Percentiles rank a stretch among this genome's conserved stretches.
Evolutionary conservation across 495 filamentous ascomycete species (phyloP).

Genomic region (Monascus purpureus): DNA sequence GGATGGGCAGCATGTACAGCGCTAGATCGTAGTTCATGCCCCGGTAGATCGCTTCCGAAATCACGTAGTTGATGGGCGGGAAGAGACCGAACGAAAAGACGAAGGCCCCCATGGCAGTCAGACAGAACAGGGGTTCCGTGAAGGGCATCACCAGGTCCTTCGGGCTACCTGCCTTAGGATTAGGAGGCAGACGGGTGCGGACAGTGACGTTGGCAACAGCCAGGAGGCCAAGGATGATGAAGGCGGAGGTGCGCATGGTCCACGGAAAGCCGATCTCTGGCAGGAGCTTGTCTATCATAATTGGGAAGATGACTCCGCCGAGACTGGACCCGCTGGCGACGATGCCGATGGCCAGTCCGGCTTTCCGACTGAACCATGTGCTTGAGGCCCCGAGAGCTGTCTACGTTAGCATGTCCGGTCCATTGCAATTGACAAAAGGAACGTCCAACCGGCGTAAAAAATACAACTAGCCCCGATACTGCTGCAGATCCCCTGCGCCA

Average conservation of each 20-base stretch:
- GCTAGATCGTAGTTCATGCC: constrained; percentile 47
- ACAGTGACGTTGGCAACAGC: constrained; percentile 49
- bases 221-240: constrained; percentile 53
- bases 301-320: constrained; percentile 37
- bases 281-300: constrained; percentile 55
- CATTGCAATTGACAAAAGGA: constrained; percentile 41
- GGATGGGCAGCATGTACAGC: constrained; percentile 53
- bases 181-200: constrained; percentile 47
- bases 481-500: constrained; percentile 24
- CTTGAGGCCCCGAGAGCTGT: too few species aligned
- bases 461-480: constrained; percentile 42
- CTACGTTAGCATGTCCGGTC: too few species aligned
- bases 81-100: constrained; percentile 62
- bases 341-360: constrained; percentile 56
- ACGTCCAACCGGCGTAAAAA: too few species aligned
- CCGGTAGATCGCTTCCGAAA: constrained; percentile 38
- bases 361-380: constrained; percentile 54
- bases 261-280: constrained; percentile 52
- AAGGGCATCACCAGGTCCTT: constrained; percentile 46
- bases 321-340: constrained; percentile 52
- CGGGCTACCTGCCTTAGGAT: constrained; percentile 35
- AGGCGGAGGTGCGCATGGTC: constrained; percentile 57
- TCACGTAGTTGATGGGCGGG: constrained; percentile 60
- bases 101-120: constrained; percentile 38
- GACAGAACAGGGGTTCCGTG: constrained; percentile 38